Evolutionary conservation across 768 basidiomycete genomes (phyloP), one percentile per base, ranked within the genome.

Genomic region (Rhizopogon sp.): DNA sequence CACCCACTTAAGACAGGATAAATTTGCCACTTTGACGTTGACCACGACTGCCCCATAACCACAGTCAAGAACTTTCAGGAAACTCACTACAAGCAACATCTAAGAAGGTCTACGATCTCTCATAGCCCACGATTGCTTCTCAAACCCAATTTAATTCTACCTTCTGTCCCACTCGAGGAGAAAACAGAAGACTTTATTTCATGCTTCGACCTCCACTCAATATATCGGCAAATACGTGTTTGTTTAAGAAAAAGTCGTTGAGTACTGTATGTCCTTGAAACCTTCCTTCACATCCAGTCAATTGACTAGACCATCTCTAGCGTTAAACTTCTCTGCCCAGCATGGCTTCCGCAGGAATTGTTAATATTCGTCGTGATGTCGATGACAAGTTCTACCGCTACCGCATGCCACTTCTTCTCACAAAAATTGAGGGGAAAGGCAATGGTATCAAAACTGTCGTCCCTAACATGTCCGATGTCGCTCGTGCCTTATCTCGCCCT

Each of bases 361-460:
- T 95, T 54, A 95, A 95, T 78, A 89, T 95, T 68, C 89, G 93
- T 74, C 90, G 93, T 64, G 93, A 95, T 76, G 91, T 95, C 77
- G 90, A 93, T 75, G 92, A 96, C 79, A 92, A 92, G 73, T 95
- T 94, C 70, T 95, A 95, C 72, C 92, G 92, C 62, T 94, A 94
- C 81, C 90, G 93, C 60, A 99, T 99, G 97, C 97, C 97, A 54
- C 70, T 94, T 56, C 83, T 99, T 58, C 80, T 83, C 60, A 96
- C 90, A 59, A 98, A 98, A 78, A 94, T 98, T 37, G 97, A 99
- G 76, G 97, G 97, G 65, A 95, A 94, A 73, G 97, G 97, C 57
- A 99, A 99, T 70, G 97, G 97, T 65, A 98, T 99, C 76, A 99
- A 99, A 78, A 99, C 97, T 44, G 95, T 99, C 67, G 76, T 98